Evolutionary conservation across 345 rosid species (phyloP), one percentile per base, ranked within the genome.

Genomic region (Hirschfeldia incana): DNA sequence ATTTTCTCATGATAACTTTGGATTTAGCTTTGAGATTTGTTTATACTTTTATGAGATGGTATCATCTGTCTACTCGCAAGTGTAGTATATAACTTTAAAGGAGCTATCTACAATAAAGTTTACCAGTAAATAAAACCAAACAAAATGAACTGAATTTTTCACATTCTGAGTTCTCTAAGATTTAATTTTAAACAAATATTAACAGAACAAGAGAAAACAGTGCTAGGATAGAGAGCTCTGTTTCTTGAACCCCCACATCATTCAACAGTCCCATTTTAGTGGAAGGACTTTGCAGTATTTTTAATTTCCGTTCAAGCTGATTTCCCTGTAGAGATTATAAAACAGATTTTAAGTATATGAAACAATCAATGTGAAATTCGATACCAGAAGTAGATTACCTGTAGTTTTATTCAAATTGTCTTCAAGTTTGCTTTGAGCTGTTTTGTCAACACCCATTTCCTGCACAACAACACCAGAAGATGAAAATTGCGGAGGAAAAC

Each of bases 301-400:
- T 91, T 89, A 95, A 92, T 92, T 76, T 89, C 90, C 32, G 91
- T 59, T 94, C 83, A 84, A 57, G 84, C 81, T 90, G 69, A 94
- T 94, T 15, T 21, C 97, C 98, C 97, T 91, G 86, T 73, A 65
- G 32, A 72, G 28, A 33, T 33, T 53, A 28, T 33, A 51, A 70
- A 42, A 67, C 46, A 2, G 12, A 29, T 60, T 33, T 30, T 32
- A n/a, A 66, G 69, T 9, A 2, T 42, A 44, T 26, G 44, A 60
- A 49, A 32, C 63, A 42, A 21, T 21, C 21, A 21, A 21, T 21
- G 21, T 1, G 21, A 21, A 21, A 21, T 21, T 21, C 21, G 21
- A 21, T 21, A 21, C 1, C 21, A 21, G 21, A 21, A 21, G 21
- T 21, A 21, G 21, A 21, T 21, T 21, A 21, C 21, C 1, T 21